Evolutionary conservation across 345 rosid species (phyloP), one percentile per base, ranked within the genome.

Genomic region (Cardamine occulta): DNA sequence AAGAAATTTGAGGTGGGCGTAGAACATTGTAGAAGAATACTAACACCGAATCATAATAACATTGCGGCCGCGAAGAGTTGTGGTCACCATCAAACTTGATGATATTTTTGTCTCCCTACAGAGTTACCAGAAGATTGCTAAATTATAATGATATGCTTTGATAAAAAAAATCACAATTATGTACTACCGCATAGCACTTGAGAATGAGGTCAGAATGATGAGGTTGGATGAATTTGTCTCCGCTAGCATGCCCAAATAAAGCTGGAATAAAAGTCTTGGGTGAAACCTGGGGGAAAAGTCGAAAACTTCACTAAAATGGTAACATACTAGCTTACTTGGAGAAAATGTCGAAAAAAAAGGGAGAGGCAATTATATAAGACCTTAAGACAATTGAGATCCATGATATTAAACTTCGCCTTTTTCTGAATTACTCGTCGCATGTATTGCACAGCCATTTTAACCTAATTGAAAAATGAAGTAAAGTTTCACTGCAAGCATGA

Each of bases 1-100:
- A 66, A 57, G 89, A 76, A 54, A 74, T 76, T 68, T 69, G 91
- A 80, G 99, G 99, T 51, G 99, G 99, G 66, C 77, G 96, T 66
- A 95, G 90, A 65, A 92, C 87, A 74, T 88, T 92, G 84, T 81
- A 86, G 85, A 95, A 92, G 91, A 95, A 95, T 76, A 89, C 82
- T 77, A 97, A 90, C 68, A 95, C 97, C 1, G 99, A 95, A 80
- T 95, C 97, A 63, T 90, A 92, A 76, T 83, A 95, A 74, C 85
- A 90, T 51, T 90, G 97, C 18, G 99, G 97, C 75, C 99, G 81
- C 19, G 99, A 88, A 40, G 97, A 84, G 80, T 95, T 95, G 81
- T 92, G 97, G 72, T 95, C 97, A 58, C 97, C 99, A 71, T 95
- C 93, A 77, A 95, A 95, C 81, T 87, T 90, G 74, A 95, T 90